phyloP scores from a whole-genome alignment of 495 filamentous ascomycete species.

The Symbiotaphrina buchneri region DNA sequence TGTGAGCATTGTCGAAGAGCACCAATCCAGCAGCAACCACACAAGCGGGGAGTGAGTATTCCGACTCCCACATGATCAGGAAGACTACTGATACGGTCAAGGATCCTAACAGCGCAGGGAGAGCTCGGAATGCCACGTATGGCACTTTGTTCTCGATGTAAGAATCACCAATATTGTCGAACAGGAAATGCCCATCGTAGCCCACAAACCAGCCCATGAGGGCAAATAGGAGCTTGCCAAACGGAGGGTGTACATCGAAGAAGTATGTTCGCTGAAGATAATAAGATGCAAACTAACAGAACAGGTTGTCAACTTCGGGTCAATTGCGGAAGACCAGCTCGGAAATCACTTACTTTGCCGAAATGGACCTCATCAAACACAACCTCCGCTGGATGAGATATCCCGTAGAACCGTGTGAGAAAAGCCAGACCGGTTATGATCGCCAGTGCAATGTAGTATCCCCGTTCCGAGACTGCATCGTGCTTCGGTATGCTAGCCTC shows the following conservation, averaged over 20 bases:
- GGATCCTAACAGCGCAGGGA: conserved; percentile 81
- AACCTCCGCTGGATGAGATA: conserved; percentile 83
- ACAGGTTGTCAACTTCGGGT: background rate
- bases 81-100: conserved; percentile 88
- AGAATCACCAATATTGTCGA: conserved; percentile 97
- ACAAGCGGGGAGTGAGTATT: conserved; percentile 85
- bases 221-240: conserved; percentile 77
- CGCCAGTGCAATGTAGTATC: conserved; percentile 61
- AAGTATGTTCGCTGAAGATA: conserved; percentile 97
- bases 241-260: conserved; percentile 98
- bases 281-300: conserved; percentile 15
- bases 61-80: conserved; percentile 98
- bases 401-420: conserved; percentile 81
- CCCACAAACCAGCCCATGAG: conserved; percentile 90
- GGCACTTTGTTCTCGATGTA: conserved; percentile 95
- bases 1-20: conserved; percentile 94
- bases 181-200: conserved; percentile 91
- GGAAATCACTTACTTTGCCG: conserved; percentile 60
- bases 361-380: conserved; percentile 99
- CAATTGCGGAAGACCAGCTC: background rate
- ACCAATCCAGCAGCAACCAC: conserved; percentile 68
- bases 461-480: conserved; percentile 28
- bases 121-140: conserved; percentile 82
- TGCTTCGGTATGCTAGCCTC: too few species aligned
- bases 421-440: conserved; percentile 73